Percentiles rank a stretch among this genome's conserved stretches.
These are phyloP conservation scores for Nepenthes gracilis DNA, from an alignment of 148 eudicot genomes.

Conservation along the genomic window DNA sequence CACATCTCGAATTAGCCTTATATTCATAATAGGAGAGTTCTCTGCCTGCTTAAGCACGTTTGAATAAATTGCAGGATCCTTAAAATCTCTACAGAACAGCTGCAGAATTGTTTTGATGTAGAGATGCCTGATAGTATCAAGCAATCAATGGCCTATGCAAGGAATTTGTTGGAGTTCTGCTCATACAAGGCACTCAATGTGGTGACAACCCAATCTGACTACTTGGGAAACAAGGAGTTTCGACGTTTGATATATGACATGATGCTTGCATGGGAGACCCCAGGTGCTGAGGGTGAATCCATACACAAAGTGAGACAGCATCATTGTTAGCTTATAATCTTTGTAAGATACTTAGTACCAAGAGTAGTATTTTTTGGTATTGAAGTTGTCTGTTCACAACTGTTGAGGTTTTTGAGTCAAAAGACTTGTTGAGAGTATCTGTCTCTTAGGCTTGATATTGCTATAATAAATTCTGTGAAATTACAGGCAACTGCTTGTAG, in stretches of 20 bases:
- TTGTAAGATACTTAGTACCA: conserved; percentile 15
- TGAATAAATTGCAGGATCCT: conserved; percentile 37
- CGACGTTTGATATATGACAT: conserved; percentile 60
- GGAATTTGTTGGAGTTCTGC: conserved; percentile 55
- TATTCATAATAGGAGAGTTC: no score
- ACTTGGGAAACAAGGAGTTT: conserved; percentile 57
- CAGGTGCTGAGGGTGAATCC: conserved; percentile 29
- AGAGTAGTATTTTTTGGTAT: neutral
- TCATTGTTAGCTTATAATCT: conserved; percentile 9
- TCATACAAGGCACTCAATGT: conserved; percentile 45
- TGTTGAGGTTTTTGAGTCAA: neutral
- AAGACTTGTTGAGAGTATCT: neutral
- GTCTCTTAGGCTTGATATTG: neutral
- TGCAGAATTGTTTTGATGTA: conserved; percentile 37
- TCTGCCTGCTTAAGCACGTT: no score
- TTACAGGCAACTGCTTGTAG: conserved; percentile 38
- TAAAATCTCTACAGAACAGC: conserved; percentile 32
- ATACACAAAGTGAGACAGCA: conserved; percentile 30
- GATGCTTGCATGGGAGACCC: conserved; percentile 88
- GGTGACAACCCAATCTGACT: conserved; percentile 33
- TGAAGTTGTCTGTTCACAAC: neutral
- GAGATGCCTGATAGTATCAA: conserved; percentile 31
- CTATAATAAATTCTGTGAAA: neutral
- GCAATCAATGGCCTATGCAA: conserved; percentile 30
- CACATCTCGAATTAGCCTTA: no score